Base-by-base conservation (phyloP, 768 basidiomycete genomes). In the Russula lepida region DNA sequence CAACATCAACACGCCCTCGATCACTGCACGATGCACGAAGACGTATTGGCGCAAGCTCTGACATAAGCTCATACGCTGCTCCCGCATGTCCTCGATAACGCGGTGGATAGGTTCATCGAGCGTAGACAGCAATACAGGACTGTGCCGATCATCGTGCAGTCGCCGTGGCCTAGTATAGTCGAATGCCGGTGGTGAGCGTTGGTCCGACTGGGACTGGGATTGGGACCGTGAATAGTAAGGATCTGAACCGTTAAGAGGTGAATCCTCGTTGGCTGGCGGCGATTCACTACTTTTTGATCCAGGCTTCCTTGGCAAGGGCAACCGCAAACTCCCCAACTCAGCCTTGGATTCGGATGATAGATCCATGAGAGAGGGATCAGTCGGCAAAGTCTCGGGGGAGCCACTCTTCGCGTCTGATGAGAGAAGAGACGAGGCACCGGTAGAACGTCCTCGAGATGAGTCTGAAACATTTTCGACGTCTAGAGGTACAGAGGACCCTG, bases 61-160 rank as follows among this genome's bases (percentile, higher is more conserved):
- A 70, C 95, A 95, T 63, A 97, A 74, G 68, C 91, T 93, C 95
- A 98, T 98, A 56, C 95, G 79, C 74, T 98, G 95, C 72, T 95
- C 86, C 48, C 95, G 81, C 86, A 98, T 92, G 70, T 94, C 91
- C 73, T 95, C 92, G 54, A 98, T 78, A 1, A 97, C 81, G 57
- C 84, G 80, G 71, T 80, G 84, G 43, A 97, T 81, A 3, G 95
- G 95, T 50, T 92, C 87, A 33, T 80, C 78, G 64, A 86, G 84
- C 37, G 78, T 76, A 47, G 83, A 84, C 62, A 91, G 73, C 48
- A 77, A 74, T 19, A 79, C 78, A 4, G 92, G 89, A 13, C 81
- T 81, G 44, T 59, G 63, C 41, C 70, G 67, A 28, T 74, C 73
- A 44, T 69, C 71, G 68, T 88, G 84, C 58, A 89, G 73, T 59